Base-by-base conservation (phyloP, 2,329 filamentous ascomycete species). In the Colletotrichum sp. region DNA sequence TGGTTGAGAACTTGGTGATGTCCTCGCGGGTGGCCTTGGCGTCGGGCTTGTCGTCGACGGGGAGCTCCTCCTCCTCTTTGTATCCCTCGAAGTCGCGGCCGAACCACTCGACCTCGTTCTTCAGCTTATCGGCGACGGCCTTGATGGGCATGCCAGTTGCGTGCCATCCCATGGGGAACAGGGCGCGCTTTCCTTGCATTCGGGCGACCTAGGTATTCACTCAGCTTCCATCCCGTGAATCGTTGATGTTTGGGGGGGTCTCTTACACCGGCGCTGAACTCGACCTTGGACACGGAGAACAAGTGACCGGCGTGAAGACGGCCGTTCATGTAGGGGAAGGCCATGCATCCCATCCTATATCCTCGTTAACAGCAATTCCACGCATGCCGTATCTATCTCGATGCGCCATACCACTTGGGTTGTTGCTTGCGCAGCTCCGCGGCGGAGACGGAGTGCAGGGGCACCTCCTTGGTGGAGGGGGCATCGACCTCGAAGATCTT, bases 141-240 rank as follows among this genome's bases (percentile, higher is more conserved):
- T 98, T 98, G 88, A 99, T 99, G 59, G 96, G 95, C 93, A 99
- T 97, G 79, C 97, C 97, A 0, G 96, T 98, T 86, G 94, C 95
- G 88, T 99, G 97, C 87, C 95, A 99, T 36, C 96, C 97, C 81
- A 97, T 93, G 71, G 97, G 97, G 83, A 97, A 98, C 67, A 98
- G 88, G 71, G 93, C 89, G 67, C 93, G 90, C 87, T 96, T 96
- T 80, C 97, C 97, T 83, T 95, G 91, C 95, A 98, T 97, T 70
- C 96, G 90, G 61, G 94, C 93, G 29, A 72, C 72, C 72, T 74
- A 33, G 5, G 13, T 21, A n/a, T 18, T 16, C 7, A 12, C n/a
- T 74, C 16, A 74, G 68, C 62, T 24, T 29, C n/a, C n/a, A 24
- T n/a, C 2, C n/a, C n/a, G 15, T 38, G 8, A 13, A 24, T 2